These are phyloP conservation scores for Triangularia verruculosa DNA, from an alignment of 2,329 filamentous ascomycete genomes.

Conservation along the genomic window DNA sequence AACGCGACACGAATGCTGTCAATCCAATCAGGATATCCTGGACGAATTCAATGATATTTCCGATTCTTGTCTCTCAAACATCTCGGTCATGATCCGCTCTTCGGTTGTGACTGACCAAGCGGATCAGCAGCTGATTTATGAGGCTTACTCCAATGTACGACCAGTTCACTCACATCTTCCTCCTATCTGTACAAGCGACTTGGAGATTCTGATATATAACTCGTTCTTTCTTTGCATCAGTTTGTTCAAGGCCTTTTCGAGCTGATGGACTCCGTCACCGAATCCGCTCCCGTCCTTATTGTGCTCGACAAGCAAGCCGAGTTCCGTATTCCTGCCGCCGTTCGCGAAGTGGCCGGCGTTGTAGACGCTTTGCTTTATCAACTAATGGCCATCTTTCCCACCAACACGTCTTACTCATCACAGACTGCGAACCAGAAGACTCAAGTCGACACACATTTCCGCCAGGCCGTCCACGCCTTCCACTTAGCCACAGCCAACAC, in stretches of 20 bases:
- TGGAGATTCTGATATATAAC: not conserved
- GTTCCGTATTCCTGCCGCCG: constrained; percentile 21
- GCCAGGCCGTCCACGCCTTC: constrained; percentile 21
- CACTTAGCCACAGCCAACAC: constrained; percentile 24
- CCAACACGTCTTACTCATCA: constrained; percentile 18
- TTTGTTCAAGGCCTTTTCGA: constrained; percentile 23
- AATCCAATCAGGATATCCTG: constrained; percentile 22
- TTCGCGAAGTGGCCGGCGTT: constrained; percentile 18
- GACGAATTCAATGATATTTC: constrained; percentile 24
- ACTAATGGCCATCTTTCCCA: constrained; percentile 21
- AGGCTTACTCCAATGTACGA: constrained; percentile 22
- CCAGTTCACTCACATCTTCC: not conserved
- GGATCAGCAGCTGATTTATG: constrained; percentile 23
- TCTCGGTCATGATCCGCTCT: constrained; percentile 23
- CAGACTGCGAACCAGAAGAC: constrained; percentile 23
- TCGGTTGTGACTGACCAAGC: constrained; percentile 14
- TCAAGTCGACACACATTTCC: constrained; percentile 23
- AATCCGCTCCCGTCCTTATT: constrained; percentile 17
- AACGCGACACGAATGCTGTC: not conserved
- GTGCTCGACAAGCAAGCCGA: constrained; percentile 23
- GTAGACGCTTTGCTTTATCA: constrained; percentile 19
- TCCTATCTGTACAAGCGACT: too few species aligned
- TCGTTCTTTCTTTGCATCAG: not conserved
- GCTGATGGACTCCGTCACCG: constrained; percentile 20
- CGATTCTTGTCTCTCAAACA: constrained; percentile 22